Conservation (phyloP, 352 stramenopile genomes). For the Phytophthora megakarya region DNA sequence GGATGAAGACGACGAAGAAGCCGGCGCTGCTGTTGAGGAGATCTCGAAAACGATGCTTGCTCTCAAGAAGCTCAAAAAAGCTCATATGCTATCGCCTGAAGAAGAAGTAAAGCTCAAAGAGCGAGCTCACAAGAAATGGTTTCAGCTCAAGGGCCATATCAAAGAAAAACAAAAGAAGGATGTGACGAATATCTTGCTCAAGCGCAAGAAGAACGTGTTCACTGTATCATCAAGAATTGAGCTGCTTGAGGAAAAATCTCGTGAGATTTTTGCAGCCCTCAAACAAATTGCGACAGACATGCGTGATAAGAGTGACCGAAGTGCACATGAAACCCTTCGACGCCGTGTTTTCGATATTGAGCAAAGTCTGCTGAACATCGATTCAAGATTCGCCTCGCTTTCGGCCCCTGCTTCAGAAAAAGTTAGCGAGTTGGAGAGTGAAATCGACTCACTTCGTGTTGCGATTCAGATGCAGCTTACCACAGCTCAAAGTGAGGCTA, state of each 20-base stretch:
- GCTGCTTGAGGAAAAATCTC: slow-evolving; percentile 73
- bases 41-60: slow-evolving; percentile 66
- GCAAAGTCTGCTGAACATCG: slow-evolving; percentile 49
- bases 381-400: slow-evolving; percentile 45
- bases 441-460: slow-evolving; percentile 41
- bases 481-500: slow-evolving; percentile 37
- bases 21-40: slow-evolving; percentile 31
- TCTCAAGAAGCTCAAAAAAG: slow-evolving; percentile 70
- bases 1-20: slow-evolving; percentile 25
- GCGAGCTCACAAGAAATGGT: slow-evolving; percentile 70
- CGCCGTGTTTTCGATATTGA: slow-evolving; percentile 64
- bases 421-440: slow-evolving; percentile 44
- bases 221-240: slow-evolving; percentile 77
- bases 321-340: slow-evolving; percentile 49
- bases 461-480: slow-evolving; percentile 46
- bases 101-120: slow-evolving; percentile 69
- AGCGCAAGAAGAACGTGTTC: slow-evolving; percentile 84
- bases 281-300: slow-evolving; percentile 68
- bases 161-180: slow-evolving; percentile 84
- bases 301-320: slow-evolving; percentile 53
- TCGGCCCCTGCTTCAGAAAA: slow-evolving; percentile 50
- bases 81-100: slow-evolving; percentile 60
- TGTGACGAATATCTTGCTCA: slow-evolving; percentile 72
- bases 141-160: slow-evolving; percentile 69
- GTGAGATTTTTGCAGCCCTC: slow-evolving; percentile 64